Conservation (phyloP, 2,329 filamentous ascomycete genomes). For the Zopfia rhizophila region DNA sequence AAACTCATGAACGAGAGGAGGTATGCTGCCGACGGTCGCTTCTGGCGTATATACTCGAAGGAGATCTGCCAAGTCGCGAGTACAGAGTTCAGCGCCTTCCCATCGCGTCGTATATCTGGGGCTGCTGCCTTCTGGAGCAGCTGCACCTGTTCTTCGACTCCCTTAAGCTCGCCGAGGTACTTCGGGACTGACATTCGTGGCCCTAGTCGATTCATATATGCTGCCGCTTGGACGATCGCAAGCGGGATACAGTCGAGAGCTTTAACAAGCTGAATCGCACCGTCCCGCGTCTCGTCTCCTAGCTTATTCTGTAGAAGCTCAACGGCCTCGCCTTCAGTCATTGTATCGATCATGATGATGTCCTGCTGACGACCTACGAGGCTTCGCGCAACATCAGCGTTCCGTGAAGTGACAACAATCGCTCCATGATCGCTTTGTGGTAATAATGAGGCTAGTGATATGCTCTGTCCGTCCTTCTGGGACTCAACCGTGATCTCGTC, state of each 20-base stretch:
- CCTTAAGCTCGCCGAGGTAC: slow-evolving; percentile 53
- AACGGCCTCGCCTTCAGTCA: neutral
- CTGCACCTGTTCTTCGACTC: slow-evolving; percentile 32
- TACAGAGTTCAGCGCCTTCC: slow-evolving; percentile 42
- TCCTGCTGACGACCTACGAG: neutral
- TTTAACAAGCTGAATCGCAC: slow-evolving; percentile 1
- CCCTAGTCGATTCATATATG: slow-evolving; percentile 30
- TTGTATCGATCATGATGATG: neutral
- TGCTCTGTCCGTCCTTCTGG: neutral
- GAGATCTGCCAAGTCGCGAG: slow-evolving; percentile 43
- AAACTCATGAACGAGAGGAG: slow-evolving; percentile 12
- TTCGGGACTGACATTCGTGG: slow-evolving; percentile 41
- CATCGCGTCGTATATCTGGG: slow-evolving; percentile 42
- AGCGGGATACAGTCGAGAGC: slow-evolving; percentile 30
- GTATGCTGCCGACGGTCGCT: slow-evolving; percentile 13
- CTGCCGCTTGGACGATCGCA: slow-evolving; percentile 27
- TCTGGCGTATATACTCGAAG: slow-evolving; percentile 42
- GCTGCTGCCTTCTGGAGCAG: slow-evolving; percentile 32
- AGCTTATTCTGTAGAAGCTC: neutral
- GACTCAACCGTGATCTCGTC: neutral
- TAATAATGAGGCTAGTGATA: neutral
- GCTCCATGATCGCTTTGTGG: neutral
- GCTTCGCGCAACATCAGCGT: neutral
- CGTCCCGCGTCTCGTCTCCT: slow-evolving; percentile 7
- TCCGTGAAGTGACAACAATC: neutral